Conservation (phyloP, 768 basidiomycete species). For the Tricholoma terreum region DNA sequence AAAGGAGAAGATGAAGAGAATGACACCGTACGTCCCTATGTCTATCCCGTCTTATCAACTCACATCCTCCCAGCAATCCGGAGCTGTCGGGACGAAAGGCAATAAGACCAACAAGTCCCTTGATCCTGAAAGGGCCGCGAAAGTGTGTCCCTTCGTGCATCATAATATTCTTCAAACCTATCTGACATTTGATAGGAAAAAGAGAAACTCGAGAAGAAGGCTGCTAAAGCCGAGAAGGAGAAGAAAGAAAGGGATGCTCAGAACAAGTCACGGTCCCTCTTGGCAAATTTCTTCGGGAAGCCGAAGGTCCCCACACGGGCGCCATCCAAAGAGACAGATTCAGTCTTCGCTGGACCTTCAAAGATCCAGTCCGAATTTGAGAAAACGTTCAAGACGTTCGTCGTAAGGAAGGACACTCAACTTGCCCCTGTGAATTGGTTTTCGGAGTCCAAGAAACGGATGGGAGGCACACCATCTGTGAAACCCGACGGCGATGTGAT, state of each 20-base stretch:
- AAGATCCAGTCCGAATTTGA: slow-evolving; percentile 61
- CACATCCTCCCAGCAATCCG: background rate
- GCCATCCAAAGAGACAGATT: slow-evolving; percentile 22
- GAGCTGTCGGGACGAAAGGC: slow-evolving; percentile 17
- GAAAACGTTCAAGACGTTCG: slow-evolving; percentile 74
- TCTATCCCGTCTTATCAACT: background rate
- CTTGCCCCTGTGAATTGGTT: slow-evolving; percentile 78
- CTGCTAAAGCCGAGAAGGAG: slow-evolving; percentile 66
- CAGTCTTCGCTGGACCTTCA: slow-evolving; percentile 36
- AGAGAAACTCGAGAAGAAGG: slow-evolving; percentile 64
- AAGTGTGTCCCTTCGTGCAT: slow-evolving; percentile 35
- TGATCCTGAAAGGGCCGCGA: slow-evolving; percentile 58
- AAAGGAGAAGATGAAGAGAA: slow-evolving; percentile 42
- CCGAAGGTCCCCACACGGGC: slow-evolving; percentile 31
- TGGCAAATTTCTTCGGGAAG: slow-evolving; percentile 80
- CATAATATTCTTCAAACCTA: background rate
- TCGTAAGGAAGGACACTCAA: slow-evolving; percentile 68
- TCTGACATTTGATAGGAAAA: slow-evolving; percentile 51
- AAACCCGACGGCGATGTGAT: slow-evolving; percentile 47
- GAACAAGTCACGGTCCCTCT: slow-evolving; percentile 68
- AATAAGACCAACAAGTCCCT: slow-evolving; percentile 47
- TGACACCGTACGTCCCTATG: slow-evolving; percentile 30
- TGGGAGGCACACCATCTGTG: slow-evolving; percentile 12
- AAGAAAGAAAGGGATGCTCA: slow-evolving; percentile 69
- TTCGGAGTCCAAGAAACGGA: slow-evolving; percentile 29